Evolutionary conservation across 2,329 filamentous ascomycete species (phyloP).

Genomic region (Neurospora crassa): DNA sequence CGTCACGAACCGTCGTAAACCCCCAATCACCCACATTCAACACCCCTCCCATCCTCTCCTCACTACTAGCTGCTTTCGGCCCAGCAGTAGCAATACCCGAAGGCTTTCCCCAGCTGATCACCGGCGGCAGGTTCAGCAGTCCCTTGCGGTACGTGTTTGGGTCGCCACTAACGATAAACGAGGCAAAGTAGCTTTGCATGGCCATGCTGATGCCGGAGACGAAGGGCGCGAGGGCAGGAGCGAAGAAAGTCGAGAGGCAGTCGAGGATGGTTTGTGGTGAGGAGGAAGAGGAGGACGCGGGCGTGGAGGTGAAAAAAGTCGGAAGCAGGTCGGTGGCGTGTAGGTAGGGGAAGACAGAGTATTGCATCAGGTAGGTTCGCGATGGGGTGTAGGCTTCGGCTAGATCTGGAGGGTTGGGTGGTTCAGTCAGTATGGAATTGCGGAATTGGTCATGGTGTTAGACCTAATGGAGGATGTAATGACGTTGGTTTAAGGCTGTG

Average conservation of each 20-base stretch:
- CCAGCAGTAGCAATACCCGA: neutral
- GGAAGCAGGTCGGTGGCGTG: slow-evolving; percentile 32
- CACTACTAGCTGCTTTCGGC: slow-evolving; percentile 5
- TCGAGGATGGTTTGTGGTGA: slow-evolving; percentile 12
- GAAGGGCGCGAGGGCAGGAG: slow-evolving; percentile 23
- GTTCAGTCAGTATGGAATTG: neutral
- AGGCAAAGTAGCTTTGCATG: slow-evolving; percentile 31
- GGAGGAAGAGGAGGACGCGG: slow-evolving; percentile 14
- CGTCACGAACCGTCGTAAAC: slow-evolving; percentile 23
- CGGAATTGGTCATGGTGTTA: neutral
- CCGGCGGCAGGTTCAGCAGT: slow-evolving; percentile 23
- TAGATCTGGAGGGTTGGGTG: slow-evolving; percentile 14
- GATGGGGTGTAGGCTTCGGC: slow-evolving; percentile 26
- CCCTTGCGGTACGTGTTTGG: slow-evolving; percentile 26
- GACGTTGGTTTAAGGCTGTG: neutral
- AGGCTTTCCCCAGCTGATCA: slow-evolving; percentile 26
- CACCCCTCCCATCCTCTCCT: slow-evolving; percentile 21
- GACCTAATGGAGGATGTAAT: neutral
- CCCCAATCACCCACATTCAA: slow-evolving; percentile 26
- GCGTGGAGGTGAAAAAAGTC: slow-evolving; percentile 28
- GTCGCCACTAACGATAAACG: slow-evolving; percentile 29
- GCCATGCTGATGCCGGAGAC: slow-evolving; percentile 25
- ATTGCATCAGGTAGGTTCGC: slow-evolving; percentile 31
- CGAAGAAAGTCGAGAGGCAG: slow-evolving; percentile 18
- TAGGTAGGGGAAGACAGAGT: slow-evolving; percentile 28